Evolutionary conservation across 129 eudicot genomes (phyloP), one percentile per base, ranked within the genome.

Genomic region (Flaveria bidentis): DNA sequence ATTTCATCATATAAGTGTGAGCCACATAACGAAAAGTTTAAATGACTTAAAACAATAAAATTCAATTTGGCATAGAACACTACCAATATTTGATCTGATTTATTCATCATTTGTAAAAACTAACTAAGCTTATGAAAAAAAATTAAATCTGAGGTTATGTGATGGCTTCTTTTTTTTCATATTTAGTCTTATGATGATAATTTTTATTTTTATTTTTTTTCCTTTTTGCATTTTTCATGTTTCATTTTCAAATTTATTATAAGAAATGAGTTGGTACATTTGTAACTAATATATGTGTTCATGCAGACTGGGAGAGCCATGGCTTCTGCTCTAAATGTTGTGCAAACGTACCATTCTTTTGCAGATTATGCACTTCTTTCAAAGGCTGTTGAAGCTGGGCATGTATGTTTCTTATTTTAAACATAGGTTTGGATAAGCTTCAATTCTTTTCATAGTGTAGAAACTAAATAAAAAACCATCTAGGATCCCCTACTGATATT

Each of bases 311-410:
- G 87, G 66, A 81, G 69, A 74, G 88, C 80, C 55, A 89, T 94
- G 77, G 97, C 92, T 28, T 71, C 77, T 77, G 84, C 98, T 68
- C 88, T 94, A 66, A 94, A 94, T 79, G 98, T 88, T 76, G 87
- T 82, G 49, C 96, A 88, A 79, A 94, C 98, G 75, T 84, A 87
- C 15, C 87, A 88, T 81, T 84, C 96, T 17, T 88, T 85, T 79
- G 98, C 90, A 52, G 98, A 94, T 69, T 78, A 87, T 63, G 69
- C 92, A 84, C 97, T 94, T 76, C 82, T 91, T 67, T 30, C 85
- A 45, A 90, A 86, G 74, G 98, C 98, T 26, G 80, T 76, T 36
- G 81, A 87, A 41, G 75, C 78, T 71, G 88, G 90, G 56, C 93
- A 89, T 91, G 98, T 94, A 77, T 58, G 28, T 49, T 17, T 77